phyloP scores from a whole-genome alignment of 352 stramenopile genomes.

The Halophytophthora batemanensis region DNA sequence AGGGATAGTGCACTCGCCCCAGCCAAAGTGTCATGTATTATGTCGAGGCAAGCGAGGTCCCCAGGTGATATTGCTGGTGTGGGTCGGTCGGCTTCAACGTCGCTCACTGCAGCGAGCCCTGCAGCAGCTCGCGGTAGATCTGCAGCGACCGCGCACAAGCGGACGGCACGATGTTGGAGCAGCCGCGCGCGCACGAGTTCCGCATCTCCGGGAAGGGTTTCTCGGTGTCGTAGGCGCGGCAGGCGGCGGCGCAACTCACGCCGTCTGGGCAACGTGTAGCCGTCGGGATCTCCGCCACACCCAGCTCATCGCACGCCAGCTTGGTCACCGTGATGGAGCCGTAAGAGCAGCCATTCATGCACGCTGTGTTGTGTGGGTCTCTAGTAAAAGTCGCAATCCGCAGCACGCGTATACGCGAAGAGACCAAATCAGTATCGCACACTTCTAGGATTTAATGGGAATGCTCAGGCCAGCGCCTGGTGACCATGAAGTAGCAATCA shows the following conservation, averaged over 20 bases:
- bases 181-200: conserved; percentile 52
- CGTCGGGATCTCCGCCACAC: conserved; percentile 17
- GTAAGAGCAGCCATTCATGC: conserved; percentile 78
- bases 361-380: conserved; percentile 56
- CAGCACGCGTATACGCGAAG: too few relatives aligned
- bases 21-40: too few relatives aligned
- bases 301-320: conserved; percentile 55
- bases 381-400: too few relatives aligned
- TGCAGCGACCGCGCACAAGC: conserved; percentile 63
- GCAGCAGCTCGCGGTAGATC: conserved; percentile 57
- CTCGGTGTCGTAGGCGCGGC: conserved; percentile 58
- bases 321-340: conserved; percentile 71
- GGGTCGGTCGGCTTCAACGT: neutral
- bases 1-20: too few relatives aligned
- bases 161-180: conserved; percentile 55
- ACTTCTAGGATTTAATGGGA: too few relatives aligned
- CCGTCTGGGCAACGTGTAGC: conserved; percentile 46
- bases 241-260: conserved; percentile 57
- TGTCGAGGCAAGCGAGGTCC: too few relatives aligned
- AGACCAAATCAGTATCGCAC: too few relatives aligned
- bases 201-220: conserved; percentile 41
- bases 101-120: conserved; percentile 22
- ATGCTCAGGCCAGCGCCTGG: too few relatives aligned
- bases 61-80: neutral
- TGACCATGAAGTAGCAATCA: too few relatives aligned